These are phyloP conservation scores for Gossypium aridum DNA, from an alignment of 441 rosid genomes.

Conservation along the genomic window DNA sequence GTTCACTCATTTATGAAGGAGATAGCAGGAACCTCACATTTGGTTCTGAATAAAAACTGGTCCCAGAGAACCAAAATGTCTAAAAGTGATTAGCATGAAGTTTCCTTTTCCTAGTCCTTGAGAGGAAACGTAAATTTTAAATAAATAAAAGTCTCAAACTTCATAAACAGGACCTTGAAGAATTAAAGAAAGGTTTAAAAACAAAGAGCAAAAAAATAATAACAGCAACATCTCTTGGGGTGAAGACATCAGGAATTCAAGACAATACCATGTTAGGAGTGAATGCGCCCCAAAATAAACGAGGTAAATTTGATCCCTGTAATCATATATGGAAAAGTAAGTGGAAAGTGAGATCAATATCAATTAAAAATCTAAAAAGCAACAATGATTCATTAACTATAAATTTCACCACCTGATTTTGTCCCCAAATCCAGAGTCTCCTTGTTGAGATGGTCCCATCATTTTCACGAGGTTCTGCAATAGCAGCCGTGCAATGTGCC, in stretches of 20 bases:
- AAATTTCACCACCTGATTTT: conserved; percentile 64
- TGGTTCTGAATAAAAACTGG: background rate
- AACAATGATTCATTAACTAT: background rate
- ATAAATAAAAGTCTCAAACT: background rate
- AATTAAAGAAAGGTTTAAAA: background rate
- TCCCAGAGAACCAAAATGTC: background rate
- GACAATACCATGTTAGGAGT: conserved; percentile 48
- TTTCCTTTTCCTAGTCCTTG: background rate
- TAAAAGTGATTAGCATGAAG: background rate
- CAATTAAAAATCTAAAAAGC: background rate
- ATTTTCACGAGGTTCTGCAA: conserved; percentile 73
- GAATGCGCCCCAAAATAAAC: conserved; percentile 86
- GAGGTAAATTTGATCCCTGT: conserved; percentile 89
- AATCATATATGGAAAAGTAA: conserved; percentile 11
- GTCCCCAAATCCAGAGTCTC: conserved; percentile 99
- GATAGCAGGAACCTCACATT: background rate
- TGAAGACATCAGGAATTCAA: background rate
- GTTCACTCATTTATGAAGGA: background rate
- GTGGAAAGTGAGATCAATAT: background rate
- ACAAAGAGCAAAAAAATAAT: background rate
- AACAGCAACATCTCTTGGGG: background rate
- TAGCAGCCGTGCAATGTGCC: conserved; percentile 86
- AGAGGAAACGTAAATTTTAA: background rate
- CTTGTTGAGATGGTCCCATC: conserved; percentile 58
- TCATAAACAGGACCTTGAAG: background rate